A percentile compares a stretch with the other conserved stretches of the same genome.
phyloP scores from a whole-genome alignment of 805 yeast genomes.

The Barnettozyma botsteinii region DNA sequence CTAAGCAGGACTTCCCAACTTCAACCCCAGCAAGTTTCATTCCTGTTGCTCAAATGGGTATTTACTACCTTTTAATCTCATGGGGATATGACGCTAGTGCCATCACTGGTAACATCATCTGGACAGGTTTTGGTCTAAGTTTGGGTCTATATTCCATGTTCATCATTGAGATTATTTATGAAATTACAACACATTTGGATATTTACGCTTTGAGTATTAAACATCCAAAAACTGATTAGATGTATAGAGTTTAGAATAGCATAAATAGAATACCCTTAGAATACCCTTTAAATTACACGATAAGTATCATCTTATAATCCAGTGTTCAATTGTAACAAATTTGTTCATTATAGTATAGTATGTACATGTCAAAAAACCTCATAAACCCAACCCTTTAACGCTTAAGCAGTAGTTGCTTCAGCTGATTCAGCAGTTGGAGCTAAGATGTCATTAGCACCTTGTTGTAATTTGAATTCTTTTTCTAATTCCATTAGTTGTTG shows the following conservation, averaged over 20 bases:
- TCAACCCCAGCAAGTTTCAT: conserved; percentile 64
- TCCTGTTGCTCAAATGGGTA: conserved; percentile 46
- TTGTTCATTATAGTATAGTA: not conserved
- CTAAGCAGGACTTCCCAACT: conserved; percentile 71
- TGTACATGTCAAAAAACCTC: conserved; percentile 5
- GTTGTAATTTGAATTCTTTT: conserved; percentile 80
- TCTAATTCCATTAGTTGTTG: conserved; percentile 93
- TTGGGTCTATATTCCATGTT: conserved; percentile 65
- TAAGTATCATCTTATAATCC: too few relatives aligned
- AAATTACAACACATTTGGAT: conserved; percentile 73
- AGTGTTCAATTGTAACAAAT: too few relatives aligned
- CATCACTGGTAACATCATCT: conserved; percentile 47
- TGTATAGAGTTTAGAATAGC: too few relatives aligned
- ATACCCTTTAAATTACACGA: too few relatives aligned
- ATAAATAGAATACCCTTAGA: too few relatives aligned
- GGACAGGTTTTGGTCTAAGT: conserved; percentile 65
- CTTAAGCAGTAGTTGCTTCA: conserved; percentile 26
- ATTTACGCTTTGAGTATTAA: conserved; percentile 82
- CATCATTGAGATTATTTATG: conserved; percentile 72
- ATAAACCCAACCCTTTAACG: conserved; percentile 19
- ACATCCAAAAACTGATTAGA: conserved; percentile 47
- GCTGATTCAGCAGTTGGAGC: conserved; percentile 56
- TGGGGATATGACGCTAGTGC: conserved; percentile 31
- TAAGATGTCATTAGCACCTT: conserved; percentile 67
- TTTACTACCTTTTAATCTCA: conserved; percentile 20